Evolutionary conservation across 2,329 filamentous ascomycete species (phyloP), one percentile per base, ranked within the genome.

Genomic region (Apiospora hydei): DNA sequence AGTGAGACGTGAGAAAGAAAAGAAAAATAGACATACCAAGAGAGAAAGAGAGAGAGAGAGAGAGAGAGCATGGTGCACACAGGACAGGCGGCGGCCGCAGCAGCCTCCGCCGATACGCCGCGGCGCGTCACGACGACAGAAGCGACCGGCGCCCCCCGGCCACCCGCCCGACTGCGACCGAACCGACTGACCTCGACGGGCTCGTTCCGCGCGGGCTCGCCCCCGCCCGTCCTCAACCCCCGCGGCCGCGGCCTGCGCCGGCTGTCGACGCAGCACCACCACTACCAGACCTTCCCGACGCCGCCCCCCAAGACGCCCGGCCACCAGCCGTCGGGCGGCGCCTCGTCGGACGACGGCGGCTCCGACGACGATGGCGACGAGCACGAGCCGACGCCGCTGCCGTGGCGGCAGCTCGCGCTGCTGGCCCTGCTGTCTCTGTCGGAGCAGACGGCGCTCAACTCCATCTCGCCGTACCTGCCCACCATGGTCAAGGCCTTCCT

Each of bases 371-470:
- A 81, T 14, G 76, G 76, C 49, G 80, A 79, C 61, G 68, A 69
- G 4, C 76, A 85, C 74, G 83, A 88, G 75, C 88, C 90, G 75
- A 94, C 94, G 1, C 95, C 96, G 0, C 84, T 99, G 24, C 96
- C 96, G 0, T 90, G 90, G 75, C 90, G 88, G 76, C 96, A 98
- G 84, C 91, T 99, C 73, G 88, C 91, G 6, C 89, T 98, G 16
- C 86, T 99, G 46, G 96, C 96, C 1, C 85, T 98, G 75, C 93
- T 99, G 73, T 95, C 95, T 8, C 87, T 99, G 30, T 93, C 94
- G 70, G 96, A 99, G 81, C 96, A 99, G 85, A 98, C 96, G 0
- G 96, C 96, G 0, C 88, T 99, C 79, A 99, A 99, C 82, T 98
- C 95, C 30, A 98, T 99, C 78, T 93, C 93, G 14, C 96, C 96